A percentile compares a stretch with the other conserved stretches of the same genome.
Conservation (phyloP, 176 grass and related monocot genomes). For the Oryza australiensis region DNA sequence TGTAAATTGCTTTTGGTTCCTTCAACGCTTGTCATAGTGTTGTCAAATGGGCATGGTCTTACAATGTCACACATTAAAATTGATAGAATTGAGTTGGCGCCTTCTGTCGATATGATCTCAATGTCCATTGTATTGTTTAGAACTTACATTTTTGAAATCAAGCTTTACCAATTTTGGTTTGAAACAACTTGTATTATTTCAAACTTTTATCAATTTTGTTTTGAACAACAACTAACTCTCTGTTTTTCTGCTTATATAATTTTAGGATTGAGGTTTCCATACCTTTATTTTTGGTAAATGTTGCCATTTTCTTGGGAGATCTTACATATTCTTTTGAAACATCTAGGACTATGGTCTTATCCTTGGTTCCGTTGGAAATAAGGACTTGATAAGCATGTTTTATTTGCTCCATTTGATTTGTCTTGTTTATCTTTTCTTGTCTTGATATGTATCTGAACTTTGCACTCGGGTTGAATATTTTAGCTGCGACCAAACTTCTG, state of each 20-base stretch:
- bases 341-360: neutral
- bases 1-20: neutral
- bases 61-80: neutral
- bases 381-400: neutral
- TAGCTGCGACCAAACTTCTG: slow-evolving; percentile 86
- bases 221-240: neutral
- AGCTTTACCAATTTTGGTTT: neutral
- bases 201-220: neutral
- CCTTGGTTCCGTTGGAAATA: neutral
- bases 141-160: slow-evolving; percentile 2
- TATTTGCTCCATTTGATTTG: neutral
- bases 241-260: neutral
- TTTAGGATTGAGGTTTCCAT: neutral
- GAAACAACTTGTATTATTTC: neutral
- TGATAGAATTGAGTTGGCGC: neutral
- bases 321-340: neutral
- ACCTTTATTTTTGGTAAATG: neutral
- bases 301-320: neutral
- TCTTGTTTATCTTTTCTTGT: slow-evolving; percentile 6
- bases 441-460: neutral
- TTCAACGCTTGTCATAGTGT: neutral
- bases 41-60: slow-evolving; percentile 1
- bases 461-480: slow-evolving; percentile 8
- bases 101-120: neutral
- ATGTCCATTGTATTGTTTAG: neutral